Base-by-base conservation (phyloP, 371 early-diverging fungal genomes). In the Mucor sp. region DNA sequence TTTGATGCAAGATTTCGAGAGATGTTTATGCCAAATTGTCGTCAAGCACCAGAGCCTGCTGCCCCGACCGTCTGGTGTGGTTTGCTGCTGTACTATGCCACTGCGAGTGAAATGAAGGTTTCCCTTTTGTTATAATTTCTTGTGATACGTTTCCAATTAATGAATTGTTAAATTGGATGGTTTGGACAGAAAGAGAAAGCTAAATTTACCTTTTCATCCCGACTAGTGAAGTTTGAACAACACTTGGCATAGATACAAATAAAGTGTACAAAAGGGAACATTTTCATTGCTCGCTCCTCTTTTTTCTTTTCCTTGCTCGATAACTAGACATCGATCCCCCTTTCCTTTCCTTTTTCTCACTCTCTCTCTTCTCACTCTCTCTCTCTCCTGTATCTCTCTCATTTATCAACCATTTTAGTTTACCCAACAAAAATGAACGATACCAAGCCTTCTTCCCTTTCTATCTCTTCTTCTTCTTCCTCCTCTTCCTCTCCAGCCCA, bases 241-340 rank as follows among this genome's bases (percentile, higher is more conserved):
- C 56, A 56, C 56, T 56, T 56, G 56, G 56, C 56, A 56, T 56
- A 56, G 23, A 50, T 50, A 25, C 44, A 44, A 44, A 44, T 44
- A 44, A 44, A 44, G 19, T 44, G 44, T n/a, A n/a, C 44, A 44
- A 44, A 44, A 19, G 44, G 44, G 19, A 44, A 44, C n/a, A 19
- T 58, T 30, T 58, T 37, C 11, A 15, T 28, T 60, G 32, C 32
- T 56, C 21, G 27, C 56, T 25, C 55, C 50, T 47, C 55, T 28
- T 43, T 56, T 28, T 25, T 68, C 32, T 55, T 37, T 60, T 48
- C 23, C 7, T 53, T 58, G 33, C 17, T 60, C 28, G 23, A 27
- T 27, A 30, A 35, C 53, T 28, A 23, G 44, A 30, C 37, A 32
- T 47, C 23, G 23, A 50, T 28, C 53, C 61, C 61, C 33, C 33